Conservation (phyloP, 805 yeast genomes). For the Saccharomyces kudriavzevii region DNA sequence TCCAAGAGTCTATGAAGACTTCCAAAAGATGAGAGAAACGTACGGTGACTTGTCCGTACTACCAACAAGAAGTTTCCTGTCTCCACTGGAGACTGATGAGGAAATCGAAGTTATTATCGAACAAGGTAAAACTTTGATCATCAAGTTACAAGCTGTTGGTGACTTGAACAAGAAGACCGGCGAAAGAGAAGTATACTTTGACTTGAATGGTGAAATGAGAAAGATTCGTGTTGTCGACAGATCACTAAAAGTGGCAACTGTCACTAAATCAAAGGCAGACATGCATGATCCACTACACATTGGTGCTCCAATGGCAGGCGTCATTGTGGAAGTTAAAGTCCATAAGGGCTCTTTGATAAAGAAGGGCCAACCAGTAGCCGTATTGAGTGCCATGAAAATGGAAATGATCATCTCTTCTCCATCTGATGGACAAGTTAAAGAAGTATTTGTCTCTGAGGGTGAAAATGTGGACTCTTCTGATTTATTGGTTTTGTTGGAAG, state of each 20-base stretch:
- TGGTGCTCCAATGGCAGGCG: slow-evolving; percentile 99
- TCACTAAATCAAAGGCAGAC: slow-evolving; percentile 82
- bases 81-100: slow-evolving; percentile 78
- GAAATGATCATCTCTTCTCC: slow-evolving; percentile 96
- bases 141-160: slow-evolving; percentile 85
- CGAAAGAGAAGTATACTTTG: slow-evolving; percentile 89
- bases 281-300: slow-evolving; percentile 78
- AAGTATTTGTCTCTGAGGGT: slow-evolving; percentile 72
- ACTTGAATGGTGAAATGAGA: slow-evolving; percentile 95
- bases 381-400: slow-evolving; percentile 96
- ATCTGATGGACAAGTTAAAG: slow-evolving; percentile 70
- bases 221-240: slow-evolving; percentile 86
- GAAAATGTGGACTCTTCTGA: slow-evolving; percentile 93
- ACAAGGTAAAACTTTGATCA: slow-evolving; percentile 84
- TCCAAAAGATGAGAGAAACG: slow-evolving; percentile 57
- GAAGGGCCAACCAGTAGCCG: slow-evolving; percentile 92
- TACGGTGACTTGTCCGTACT: slow-evolving; percentile 88
- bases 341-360: slow-evolving; percentile 77
- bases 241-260: slow-evolving; percentile 70
- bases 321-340: slow-evolving; percentile 84
- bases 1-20: slow-evolving; percentile 90
- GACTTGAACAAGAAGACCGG: slow-evolving; percentile 79
- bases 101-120: slow-evolving; percentile 83
- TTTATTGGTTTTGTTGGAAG: slow-evolving; percentile 53
- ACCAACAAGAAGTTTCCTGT: slow-evolving; percentile 83